Conservation (phyloP, 345 rosid species). For the Angophora floribunda region DNA sequence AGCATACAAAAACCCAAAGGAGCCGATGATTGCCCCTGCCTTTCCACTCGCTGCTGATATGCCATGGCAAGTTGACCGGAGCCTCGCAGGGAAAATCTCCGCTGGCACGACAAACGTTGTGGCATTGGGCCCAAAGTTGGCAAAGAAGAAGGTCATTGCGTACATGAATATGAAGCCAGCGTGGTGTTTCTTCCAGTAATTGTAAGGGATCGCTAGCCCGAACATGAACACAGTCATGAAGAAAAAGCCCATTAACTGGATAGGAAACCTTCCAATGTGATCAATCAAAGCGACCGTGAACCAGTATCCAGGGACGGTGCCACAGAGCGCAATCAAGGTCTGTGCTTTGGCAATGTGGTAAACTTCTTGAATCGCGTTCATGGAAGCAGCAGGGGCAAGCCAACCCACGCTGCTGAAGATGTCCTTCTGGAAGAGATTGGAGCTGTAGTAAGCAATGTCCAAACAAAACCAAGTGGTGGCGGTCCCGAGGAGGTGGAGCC, state of each 20-base stretch:
- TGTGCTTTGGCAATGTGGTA: conserved; percentile 39
- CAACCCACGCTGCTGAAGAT: conserved; percentile 39
- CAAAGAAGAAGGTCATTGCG: conserved; percentile 55
- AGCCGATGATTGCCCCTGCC: conserved; percentile 48
- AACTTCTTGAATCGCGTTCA: conserved; percentile 49
- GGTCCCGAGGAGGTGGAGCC: conserved; percentile 22
- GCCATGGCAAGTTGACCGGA: conserved; percentile 60
- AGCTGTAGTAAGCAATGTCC: conserved; percentile 35
- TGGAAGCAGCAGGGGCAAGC: conserved; percentile 25
- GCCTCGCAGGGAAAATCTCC: conserved; percentile 51
- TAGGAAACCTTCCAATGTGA: conserved; percentile 36
- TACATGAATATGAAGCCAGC: conserved; percentile 40
- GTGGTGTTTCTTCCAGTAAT: conserved; percentile 39
- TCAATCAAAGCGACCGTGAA: conserved; percentile 53
- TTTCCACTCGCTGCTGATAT: conserved; percentile 55
- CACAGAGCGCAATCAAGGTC: conserved; percentile 44
- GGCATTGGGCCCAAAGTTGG: conserved; percentile 60
- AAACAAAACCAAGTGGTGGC: conserved; percentile 31
- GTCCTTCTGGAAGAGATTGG: conserved; percentile 38
- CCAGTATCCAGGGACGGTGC: conserved; percentile 71
- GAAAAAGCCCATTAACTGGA: conserved; percentile 58
- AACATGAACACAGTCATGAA: conserved; percentile 58
- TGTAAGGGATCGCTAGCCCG: conserved; percentile 55
- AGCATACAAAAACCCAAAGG: conserved; percentile 45
- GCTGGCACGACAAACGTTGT: conserved; percentile 59